A percentile compares a stretch with the other conserved stretches of the same genome.
Conservation (phyloP, 352 stramenopile species). For the Pelagophyceae sp. region DNA sequence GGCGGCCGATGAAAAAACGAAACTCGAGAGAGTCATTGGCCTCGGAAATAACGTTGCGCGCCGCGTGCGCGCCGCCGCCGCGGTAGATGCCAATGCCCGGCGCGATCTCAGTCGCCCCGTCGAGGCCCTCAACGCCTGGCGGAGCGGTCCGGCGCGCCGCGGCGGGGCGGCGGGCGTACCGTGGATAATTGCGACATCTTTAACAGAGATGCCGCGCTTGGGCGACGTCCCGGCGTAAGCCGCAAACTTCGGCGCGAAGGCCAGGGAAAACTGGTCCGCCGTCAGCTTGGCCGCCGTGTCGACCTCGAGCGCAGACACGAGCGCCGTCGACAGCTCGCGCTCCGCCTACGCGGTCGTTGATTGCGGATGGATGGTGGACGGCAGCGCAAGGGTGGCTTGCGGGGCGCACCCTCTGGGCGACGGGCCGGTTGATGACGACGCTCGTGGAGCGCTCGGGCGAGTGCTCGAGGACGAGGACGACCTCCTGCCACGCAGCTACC, state of each 20-base stretch:
- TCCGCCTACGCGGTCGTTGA: too few relatives aligned
- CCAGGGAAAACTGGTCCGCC: neutral
- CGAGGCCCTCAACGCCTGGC: constrained; percentile 44
- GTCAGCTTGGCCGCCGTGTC: neutral
- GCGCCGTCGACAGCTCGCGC: neutral
- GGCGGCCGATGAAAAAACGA: constrained; percentile 51
- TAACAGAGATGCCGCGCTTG: neutral
- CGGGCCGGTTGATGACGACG: constrained; percentile 18
- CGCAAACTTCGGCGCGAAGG: neutral
- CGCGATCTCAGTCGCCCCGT: constrained; percentile 45
- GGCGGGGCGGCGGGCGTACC: too few relatives aligned
- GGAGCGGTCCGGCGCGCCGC: too few relatives aligned
- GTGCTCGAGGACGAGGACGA: neutral
- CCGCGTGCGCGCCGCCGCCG: constrained; percentile 46
- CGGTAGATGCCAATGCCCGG: constrained; percentile 44
- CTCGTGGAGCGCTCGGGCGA: neutral
- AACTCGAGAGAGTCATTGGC: constrained; percentile 52
- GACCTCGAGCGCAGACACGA: neutral
- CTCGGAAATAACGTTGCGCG: constrained; percentile 43
- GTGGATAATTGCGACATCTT: neutral
- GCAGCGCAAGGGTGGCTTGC: too few relatives aligned
- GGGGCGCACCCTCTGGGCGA: too few relatives aligned
- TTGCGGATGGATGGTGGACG: too few relatives aligned
- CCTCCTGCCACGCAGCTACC: neutral
- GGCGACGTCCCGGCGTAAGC: constrained; percentile 1